Evolutionary conservation across 345 rosid genomes (phyloP), one percentile per base, ranked within the genome.

Genomic region (Turnera subulata): DNA sequence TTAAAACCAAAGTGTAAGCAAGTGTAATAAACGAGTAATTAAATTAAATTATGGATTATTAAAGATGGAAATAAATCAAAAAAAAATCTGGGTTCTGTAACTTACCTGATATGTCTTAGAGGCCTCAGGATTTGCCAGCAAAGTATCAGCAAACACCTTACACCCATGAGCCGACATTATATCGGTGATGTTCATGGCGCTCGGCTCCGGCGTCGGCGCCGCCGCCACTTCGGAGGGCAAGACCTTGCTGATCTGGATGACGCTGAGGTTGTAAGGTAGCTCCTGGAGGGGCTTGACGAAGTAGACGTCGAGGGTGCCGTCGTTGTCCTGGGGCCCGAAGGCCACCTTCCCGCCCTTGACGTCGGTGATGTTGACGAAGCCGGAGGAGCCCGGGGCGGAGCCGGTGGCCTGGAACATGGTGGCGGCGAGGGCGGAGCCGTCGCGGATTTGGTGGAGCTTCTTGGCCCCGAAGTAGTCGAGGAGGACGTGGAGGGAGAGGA

Each of bases 391-490:
- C 0, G 89, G 79, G 44, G 97, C 97, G 7, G 85, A 35, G 18
- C 99, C 99, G 54, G 97, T 81, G 46, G 97, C 81, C 75, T 94
- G 99, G 64, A 82, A 90, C 66, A 94, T 70, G 19, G 99, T 94
- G 64, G 99, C 92, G 53, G 91, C 92, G 32, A 94, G 76, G 25
- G 99, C 92, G 18, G 86, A 73, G 59, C 97, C 96, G 67, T 74
- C 77, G 16, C 83, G 74, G 78, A 94, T 82, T 79, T 94, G 92
- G 83, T 90, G 97, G 70, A 94, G 90, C 68, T 94, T 94, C 70
- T 76, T 82, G 61, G 95, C 45, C 42, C 86, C 96, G 67, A 90
- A 94, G 86, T 94, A 94, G 65, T 94, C 99, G 13, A 90, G 78
- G 62, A 94, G 91, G 62, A 94, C 74, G 70, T 94, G 99, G 71